These are phyloP conservation scores for Phytophthora macrochlamydospora DNA, from an alignment of 352 stramenopile genomes.

Conservation along the genomic window DNA sequence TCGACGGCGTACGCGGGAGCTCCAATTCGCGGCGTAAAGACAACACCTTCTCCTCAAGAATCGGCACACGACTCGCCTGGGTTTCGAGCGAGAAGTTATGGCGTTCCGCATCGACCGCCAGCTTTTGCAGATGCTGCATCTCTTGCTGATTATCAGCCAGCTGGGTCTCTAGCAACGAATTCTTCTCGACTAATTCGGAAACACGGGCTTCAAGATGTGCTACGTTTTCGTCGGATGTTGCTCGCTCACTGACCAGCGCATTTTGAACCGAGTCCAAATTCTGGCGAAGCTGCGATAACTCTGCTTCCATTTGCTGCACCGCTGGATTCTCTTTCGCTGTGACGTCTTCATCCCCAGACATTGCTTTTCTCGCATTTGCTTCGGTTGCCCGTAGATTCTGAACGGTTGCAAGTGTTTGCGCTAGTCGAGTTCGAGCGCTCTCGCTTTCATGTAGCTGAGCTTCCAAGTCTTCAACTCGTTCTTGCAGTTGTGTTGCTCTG, in stretches of 20 bases:
- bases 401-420: conserved; percentile 57
- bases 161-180: conserved; percentile 32
- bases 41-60: conserved; percentile 62
- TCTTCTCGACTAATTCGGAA: conserved; percentile 20
- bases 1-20: conserved; percentile 76
- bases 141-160: conserved; percentile 32
- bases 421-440: conserved; percentile 59
- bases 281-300: conserved; percentile 17
- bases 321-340: background rate
- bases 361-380: background rate
- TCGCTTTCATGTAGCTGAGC: conserved; percentile 71
- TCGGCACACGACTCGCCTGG: conserved; percentile 36
- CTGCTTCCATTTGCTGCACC: conserved; percentile 17
- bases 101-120: conserved; percentile 26
- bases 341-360: background rate
- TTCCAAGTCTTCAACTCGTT: conserved; percentile 40
- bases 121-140: conserved; percentile 42
- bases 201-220: conserved; percentile 34
- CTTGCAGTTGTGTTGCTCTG: conserved; percentile 32
- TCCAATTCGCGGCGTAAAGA: conserved; percentile 44
- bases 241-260: conserved; percentile 12
- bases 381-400: conserved; percentile 32
- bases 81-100: conserved; percentile 36
- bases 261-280: conserved; percentile 16
- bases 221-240: conserved; percentile 7